Conservation (phyloP, 305 asterid genomes). For the Plantago lanceolata region DNA sequence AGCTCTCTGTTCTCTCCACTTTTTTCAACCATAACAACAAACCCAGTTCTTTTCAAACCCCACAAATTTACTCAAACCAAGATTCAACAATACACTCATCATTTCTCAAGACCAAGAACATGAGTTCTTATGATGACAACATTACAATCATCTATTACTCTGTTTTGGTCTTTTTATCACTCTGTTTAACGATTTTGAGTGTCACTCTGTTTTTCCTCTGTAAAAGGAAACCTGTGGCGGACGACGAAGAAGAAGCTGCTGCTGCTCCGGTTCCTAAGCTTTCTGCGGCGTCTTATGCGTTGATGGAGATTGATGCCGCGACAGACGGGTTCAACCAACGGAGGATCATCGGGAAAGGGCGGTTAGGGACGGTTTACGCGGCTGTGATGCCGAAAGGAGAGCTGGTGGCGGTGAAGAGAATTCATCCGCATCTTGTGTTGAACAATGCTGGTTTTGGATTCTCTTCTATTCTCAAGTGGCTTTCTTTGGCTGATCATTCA, state of each 20-base stretch:
- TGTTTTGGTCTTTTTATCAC: slow-evolving; percentile 33
- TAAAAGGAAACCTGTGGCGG: slow-evolving; percentile 35
- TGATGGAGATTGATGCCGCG: slow-evolving; percentile 74
- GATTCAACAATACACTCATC: slow-evolving; percentile 12
- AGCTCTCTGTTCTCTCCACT: slow-evolving; percentile 23
- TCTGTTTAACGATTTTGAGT: slow-evolving; percentile 28
- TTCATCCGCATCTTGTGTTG: slow-evolving; percentile 61
- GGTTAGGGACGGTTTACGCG: slow-evolving; percentile 68
- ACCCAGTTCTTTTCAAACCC: slow-evolving; percentile 33
- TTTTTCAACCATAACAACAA: slow-evolving; percentile 29
- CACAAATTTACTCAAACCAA: slow-evolving; percentile 27
- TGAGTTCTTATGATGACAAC: slow-evolving; percentile 29
- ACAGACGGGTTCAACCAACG: slow-evolving; percentile 77
- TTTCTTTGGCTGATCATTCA: slow-evolving; percentile 64
- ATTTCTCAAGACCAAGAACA: slow-evolving; percentile 16
- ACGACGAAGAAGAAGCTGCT: slow-evolving; percentile 25
- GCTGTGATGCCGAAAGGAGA: slow-evolving; percentile 63
- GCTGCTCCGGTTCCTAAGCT: slow-evolving; percentile 32
- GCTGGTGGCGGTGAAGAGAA: slow-evolving; percentile 65
- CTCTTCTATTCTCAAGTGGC: slow-evolving; percentile 52
- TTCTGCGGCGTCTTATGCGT: slow-evolving; percentile 37
- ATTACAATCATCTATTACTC: slow-evolving; percentile 34
- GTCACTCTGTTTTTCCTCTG: slow-evolving; percentile 39
- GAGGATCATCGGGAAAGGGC: slow-evolving; percentile 65
- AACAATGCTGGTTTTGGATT: slow-evolving; percentile 76